Conservation (phyloP, 208 protist species). For the Herpetomonas samuelpessoai region DNA sequence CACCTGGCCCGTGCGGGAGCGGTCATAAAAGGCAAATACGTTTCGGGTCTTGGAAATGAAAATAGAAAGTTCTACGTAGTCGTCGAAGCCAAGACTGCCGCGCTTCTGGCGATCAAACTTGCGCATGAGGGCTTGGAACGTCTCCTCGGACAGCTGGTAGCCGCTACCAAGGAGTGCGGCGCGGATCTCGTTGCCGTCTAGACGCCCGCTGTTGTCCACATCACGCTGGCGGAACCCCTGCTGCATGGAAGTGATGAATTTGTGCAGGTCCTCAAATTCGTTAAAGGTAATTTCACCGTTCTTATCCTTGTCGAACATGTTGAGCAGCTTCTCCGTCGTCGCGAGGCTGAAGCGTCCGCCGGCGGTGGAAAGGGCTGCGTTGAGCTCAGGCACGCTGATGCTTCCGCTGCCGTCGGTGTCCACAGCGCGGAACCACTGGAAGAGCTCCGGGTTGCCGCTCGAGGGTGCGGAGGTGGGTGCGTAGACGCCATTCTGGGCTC, state of each 20-base stretch:
- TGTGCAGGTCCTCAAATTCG: constrained; percentile 77
- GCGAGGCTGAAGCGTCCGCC: constrained; percentile 61
- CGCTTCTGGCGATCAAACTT: constrained; percentile 78
- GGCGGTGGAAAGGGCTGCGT: constrained; percentile 55
- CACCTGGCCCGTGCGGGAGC: constrained; percentile 58
- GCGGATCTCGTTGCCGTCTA: constrained; percentile 70
- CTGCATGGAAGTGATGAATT: constrained; percentile 76
- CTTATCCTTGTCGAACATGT: constrained; percentile 78
- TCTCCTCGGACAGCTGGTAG: constrained; percentile 59
- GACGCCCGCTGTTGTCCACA: constrained; percentile 41
- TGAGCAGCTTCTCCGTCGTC: constrained; percentile 75
- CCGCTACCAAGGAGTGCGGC: constrained; percentile 43
- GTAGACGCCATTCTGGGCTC: constrained; percentile 8
- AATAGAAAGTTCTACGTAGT: constrained; percentile 90
- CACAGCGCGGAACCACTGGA: constrained; percentile 76
- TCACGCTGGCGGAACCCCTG: constrained; percentile 68
- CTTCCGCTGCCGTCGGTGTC: constrained; percentile 65
- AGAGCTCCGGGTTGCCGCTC: constrained; percentile 37
- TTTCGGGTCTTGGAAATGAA: constrained; percentile 73
- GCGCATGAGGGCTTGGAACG: constrained; percentile 82
- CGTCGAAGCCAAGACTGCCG: constrained; percentile 79
- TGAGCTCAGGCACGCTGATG: constrained; percentile 77
- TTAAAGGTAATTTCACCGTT: constrained; percentile 58
- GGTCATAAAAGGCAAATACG: constrained; percentile 72
- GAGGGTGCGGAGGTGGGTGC: constrained; percentile 8